Evolutionary conservation across 1,284 basidiomycete genomes (phyloP).

Genomic region (Ustilago bromivora): DNA sequence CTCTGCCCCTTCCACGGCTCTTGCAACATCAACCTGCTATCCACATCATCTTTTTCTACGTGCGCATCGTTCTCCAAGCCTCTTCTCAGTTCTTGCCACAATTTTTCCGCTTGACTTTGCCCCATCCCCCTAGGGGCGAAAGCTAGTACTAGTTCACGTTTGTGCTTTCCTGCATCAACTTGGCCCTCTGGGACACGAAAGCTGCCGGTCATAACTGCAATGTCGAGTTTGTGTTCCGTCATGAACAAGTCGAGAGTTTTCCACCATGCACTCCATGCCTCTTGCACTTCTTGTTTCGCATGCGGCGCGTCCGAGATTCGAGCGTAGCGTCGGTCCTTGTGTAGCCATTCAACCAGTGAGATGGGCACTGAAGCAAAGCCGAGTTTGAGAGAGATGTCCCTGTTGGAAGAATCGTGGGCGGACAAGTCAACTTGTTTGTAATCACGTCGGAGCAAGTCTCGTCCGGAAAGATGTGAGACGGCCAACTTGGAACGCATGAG

Average conservation of each 20-base stretch:
- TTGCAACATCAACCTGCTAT: slow-evolving; percentile 44
- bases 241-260: slow-evolving; percentile 49
- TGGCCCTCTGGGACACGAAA: slow-evolving; percentile 49
- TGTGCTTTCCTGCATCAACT: slow-evolving; percentile 53
- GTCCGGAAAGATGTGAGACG: slow-evolving; percentile 77
- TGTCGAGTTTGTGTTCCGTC: slow-evolving; percentile 49
- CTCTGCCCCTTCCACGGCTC: slow-evolving; percentile 58
- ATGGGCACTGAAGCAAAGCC: slow-evolving; percentile 58
- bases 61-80: slow-evolving; percentile 26
- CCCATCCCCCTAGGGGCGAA: slow-evolving; percentile 28
- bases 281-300: slow-evolving; percentile 34
- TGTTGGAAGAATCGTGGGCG: background rate
- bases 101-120: slow-evolving; percentile 28
- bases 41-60: slow-evolving; percentile 17
- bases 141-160: slow-evolving; percentile 56
- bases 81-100: slow-evolving; percentile 37
- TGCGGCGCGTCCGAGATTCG: slow-evolving; percentile 18
- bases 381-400: slow-evolving; percentile 31
- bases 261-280: slow-evolving; percentile 61
- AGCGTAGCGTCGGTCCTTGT: slow-evolving; percentile 34
- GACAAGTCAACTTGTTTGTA: slow-evolving; percentile 77
- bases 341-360: slow-evolving; percentile 56
- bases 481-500: slow-evolving; percentile 78
- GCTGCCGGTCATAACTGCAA: slow-evolving; percentile 57
- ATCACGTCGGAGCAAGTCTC: slow-evolving; percentile 86